These are phyloP conservation scores for Lentinus tigrinus DNA, from an alignment of 768 basidiomycete genomes.

Conservation along the genomic window DNA sequence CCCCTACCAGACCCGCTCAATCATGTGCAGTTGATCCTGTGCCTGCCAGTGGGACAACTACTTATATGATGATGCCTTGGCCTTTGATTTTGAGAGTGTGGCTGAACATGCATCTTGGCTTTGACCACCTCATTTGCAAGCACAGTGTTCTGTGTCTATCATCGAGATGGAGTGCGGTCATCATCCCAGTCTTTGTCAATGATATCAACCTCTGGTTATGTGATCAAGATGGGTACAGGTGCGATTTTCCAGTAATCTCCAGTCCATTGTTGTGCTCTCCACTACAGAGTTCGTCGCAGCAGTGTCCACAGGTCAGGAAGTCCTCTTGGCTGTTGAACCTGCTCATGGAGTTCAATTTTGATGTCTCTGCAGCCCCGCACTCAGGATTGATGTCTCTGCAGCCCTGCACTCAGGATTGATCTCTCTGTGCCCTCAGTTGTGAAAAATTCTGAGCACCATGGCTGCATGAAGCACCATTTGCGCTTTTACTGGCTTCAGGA, in stretches of 20 bases:
- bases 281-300: conserved; percentile 41
- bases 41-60: too few relatives aligned
- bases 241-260: conserved; percentile 35
- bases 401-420: too few relatives aligned
- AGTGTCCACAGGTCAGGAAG: conserved; percentile 30
- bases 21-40: too few relatives aligned
- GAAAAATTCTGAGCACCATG: conserved; percentile 30
- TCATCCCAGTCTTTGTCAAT: conserved; percentile 31
- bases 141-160: conserved; percentile 31
- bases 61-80: too few relatives aligned
- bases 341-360: conserved; percentile 27
- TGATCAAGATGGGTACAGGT: conserved; percentile 35
- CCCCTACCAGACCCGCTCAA: too few relatives aligned
- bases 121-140: conserved; percentile 23
- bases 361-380: conserved; percentile 18
- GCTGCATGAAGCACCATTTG: conserved; percentile 35
- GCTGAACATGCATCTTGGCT: too few relatives aligned
- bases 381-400: conserved; percentile 37
- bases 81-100: too few relatives aligned
- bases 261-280: conserved; percentile 39
- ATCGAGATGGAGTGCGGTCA: conserved; percentile 23
- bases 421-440: conserved; percentile 34
- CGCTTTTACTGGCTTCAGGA: conserved; percentile 35
- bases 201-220: conserved; percentile 33
- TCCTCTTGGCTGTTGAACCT: conserved; percentile 33